phyloP scores from a whole-genome alignment of 2,329 filamentous ascomycete genomes.

The Monosporascus sp. region DNA sequence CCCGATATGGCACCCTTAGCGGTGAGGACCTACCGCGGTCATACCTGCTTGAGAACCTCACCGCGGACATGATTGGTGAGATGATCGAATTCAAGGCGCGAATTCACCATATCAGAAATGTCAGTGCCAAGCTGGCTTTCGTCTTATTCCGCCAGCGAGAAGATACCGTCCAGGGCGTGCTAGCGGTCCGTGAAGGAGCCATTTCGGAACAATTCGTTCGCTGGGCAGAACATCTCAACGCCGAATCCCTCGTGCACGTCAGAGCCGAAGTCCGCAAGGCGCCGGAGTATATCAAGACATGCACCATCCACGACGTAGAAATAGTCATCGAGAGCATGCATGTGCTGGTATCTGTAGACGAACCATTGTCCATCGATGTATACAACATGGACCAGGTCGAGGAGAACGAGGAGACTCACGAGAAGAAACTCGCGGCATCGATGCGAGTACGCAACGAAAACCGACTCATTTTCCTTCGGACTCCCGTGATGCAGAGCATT shows the following conservation, averaged over 20 bases:
- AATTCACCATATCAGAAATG: constrained; percentile 71
- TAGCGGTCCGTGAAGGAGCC: constrained; percentile 49
- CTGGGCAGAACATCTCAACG: constrained; percentile 78
- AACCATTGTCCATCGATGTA: constrained; percentile 43
- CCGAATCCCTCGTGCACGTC: constrained; percentile 74
- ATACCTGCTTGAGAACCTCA: constrained; percentile 15
- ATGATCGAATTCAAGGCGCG: constrained; percentile 64
- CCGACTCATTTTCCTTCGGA: constrained; percentile 77
- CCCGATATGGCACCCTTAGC: constrained; percentile 20
- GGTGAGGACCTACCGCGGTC: constrained; percentile 40
- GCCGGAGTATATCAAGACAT: constrained; percentile 68
- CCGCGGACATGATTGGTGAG: constrained; percentile 48
- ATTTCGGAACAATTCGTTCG: constrained; percentile 72
- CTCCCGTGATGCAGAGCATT: constrained; percentile 79
- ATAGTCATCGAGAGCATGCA: constrained; percentile 57
- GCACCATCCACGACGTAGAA: constrained; percentile 71
- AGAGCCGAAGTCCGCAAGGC: constrained; percentile 68
- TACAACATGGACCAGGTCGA: constrained; percentile 39
- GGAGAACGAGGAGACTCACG: constrained; percentile 26
- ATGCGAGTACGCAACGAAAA: constrained; percentile 67
- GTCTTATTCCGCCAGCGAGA: constrained; percentile 81
- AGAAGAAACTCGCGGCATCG: constrained; percentile 56
- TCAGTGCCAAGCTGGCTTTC: constrained; percentile 80
- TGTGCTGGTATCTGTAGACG: constrained; percentile 43
- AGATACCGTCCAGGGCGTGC: constrained; percentile 76